Percentiles rank a stretch among this genome's conserved stretches.
Evolutionary conservation across 2,329 filamentous ascomycete species (phyloP).

Genomic region (Penicillium italicum): DNA sequence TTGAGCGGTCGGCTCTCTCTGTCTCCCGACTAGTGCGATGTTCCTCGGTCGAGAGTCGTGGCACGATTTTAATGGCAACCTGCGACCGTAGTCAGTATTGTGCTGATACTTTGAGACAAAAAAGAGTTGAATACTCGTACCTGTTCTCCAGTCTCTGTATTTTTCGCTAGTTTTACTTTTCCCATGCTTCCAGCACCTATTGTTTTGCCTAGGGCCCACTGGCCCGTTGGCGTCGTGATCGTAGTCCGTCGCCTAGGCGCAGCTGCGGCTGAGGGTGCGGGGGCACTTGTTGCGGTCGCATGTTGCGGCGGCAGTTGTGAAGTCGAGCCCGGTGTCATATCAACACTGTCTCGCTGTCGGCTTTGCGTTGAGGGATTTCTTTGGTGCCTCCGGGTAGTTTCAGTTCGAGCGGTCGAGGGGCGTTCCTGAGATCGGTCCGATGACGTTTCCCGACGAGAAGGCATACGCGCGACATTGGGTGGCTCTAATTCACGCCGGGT

Average conservation of each 20-base stretch:
- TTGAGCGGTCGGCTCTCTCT: slow-evolving; percentile 90
- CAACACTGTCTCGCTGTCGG: slow-evolving; percentile 44
- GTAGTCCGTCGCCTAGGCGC: slow-evolving; percentile 63
- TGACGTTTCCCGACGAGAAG: slow-evolving; percentile 58
- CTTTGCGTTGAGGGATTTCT: slow-evolving; percentile 40
- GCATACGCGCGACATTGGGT: slow-evolving; percentile 59
- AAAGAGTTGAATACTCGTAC: slow-evolving; percentile 43
- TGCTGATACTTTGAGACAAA: neutral
- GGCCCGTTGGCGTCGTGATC: slow-evolving; percentile 83
- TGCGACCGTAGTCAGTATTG: slow-evolving; percentile 35
- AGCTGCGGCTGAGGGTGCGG: slow-evolving; percentile 34
- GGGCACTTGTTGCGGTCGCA: slow-evolving; percentile 32
- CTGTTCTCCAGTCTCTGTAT: slow-evolving; percentile 86
- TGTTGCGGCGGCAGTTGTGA: slow-evolving; percentile 53
- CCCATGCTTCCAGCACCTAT: slow-evolving; percentile 98
- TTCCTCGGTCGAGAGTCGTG: slow-evolving; percentile 83
- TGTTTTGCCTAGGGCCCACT: slow-evolving; percentile 94
- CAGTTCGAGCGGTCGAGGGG: slow-evolving; percentile 49
- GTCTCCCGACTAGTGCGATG: slow-evolving; percentile 68
- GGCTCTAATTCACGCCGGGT: slow-evolving; percentile 71
- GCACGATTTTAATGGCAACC: slow-evolving; percentile 97
- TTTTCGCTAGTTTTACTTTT: slow-evolving; percentile 93
- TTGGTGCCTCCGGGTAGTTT: slow-evolving; percentile 47
- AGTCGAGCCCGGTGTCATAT: slow-evolving; percentile 45
- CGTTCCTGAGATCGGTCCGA: slow-evolving; percentile 56